phyloP scores from a whole-genome alignment of 176 grass and related monocot species.

The Oryza punctata region DNA sequence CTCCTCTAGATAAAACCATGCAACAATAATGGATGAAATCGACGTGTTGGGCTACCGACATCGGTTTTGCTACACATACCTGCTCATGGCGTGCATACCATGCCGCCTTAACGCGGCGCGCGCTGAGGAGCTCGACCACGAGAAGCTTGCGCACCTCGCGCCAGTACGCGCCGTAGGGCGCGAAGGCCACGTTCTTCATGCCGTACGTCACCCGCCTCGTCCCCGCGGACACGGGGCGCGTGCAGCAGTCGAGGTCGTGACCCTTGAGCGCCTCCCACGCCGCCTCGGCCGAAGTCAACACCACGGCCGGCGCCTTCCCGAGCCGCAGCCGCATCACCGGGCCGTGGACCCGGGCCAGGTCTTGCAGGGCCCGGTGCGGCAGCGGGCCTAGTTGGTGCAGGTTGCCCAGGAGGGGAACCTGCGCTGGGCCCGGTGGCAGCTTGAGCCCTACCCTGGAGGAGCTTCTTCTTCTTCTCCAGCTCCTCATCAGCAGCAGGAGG shows the following conservation, averaged over 20 bases:
- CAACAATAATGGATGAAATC: no score
- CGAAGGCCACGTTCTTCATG: conserved; percentile 36
- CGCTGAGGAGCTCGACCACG: conserved; percentile 46
- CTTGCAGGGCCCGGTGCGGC: conserved; percentile 44
- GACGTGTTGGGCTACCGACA: no score
- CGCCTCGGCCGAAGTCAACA: conserved; percentile 51
- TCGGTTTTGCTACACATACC: no score
- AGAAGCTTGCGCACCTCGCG: conserved; percentile 50
- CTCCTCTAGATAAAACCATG: no score
- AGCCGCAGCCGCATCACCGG: conserved; percentile 52
- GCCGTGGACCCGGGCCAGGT: conserved; percentile 35
- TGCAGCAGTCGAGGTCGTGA: conserved; percentile 53
- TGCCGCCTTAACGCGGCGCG: conserved; percentile 49
- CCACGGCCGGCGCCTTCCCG: conserved; percentile 41
- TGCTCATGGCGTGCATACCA: background rate
- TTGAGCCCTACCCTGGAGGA: no score
- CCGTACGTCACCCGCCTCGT: conserved; percentile 13
- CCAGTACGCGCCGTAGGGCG: conserved; percentile 48
- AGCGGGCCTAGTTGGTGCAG: conserved; percentile 50
- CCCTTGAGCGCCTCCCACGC: conserved; percentile 46
- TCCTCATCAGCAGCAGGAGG: background rate
- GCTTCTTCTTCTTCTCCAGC: no score
- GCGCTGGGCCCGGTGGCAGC: conserved; percentile 46
- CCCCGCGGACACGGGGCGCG: conserved; percentile 21
- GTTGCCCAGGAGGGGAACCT: conserved; percentile 46